Evolutionary conservation across 805 yeast species (phyloP), one percentile per base, ranked within the genome.

Genomic region (Kodamaea nitidulidarum): DNA sequence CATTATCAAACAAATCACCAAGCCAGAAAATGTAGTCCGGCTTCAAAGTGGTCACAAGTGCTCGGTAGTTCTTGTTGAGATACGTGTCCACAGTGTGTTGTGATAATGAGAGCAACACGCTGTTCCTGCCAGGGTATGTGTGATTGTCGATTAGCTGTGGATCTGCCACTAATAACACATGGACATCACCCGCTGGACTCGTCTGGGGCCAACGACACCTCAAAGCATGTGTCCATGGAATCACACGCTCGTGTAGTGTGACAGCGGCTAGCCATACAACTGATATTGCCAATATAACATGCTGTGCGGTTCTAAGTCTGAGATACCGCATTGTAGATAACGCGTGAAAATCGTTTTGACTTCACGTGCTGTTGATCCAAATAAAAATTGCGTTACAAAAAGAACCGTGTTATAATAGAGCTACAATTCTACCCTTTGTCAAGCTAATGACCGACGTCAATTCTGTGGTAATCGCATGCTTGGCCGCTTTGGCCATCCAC

Each of bases 101-200:
- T 1, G 70, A 64, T 15, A 67, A 42, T 31, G 46, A 42, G 26
- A 68, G 53, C 8, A 67, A 51, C 6, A 51, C 32, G 9, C 42
- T 43, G 46, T 56, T 58, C 17, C 73, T 55, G 3, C 67, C 69
- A 0, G 71, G 72, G 40, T 68, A 69, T 4, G 73, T 69, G 47
- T 68, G 73, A 42, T 54, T 55, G 45, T 68, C 74, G 24, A 68
- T 67, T 28, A 69, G 56, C 42, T 68, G 73, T 4, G 74, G 73
- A 39, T 69, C 73, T 3, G 74, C 71, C 15, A 69, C 59, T 7
- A 68, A 46, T 32, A 68, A 44, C 24, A 69, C 56, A 30, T 56
- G 57, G 27, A 63, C 59, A 15, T 39, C 28, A 8, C n/a, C 32
- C 6, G 18, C 15, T n/a, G 29, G 22, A 25, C 6, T 9, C 14